phyloP scores from a whole-genome alignment of 1,284 basidiomycete species.

The Trichosporon sp. region DNA sequence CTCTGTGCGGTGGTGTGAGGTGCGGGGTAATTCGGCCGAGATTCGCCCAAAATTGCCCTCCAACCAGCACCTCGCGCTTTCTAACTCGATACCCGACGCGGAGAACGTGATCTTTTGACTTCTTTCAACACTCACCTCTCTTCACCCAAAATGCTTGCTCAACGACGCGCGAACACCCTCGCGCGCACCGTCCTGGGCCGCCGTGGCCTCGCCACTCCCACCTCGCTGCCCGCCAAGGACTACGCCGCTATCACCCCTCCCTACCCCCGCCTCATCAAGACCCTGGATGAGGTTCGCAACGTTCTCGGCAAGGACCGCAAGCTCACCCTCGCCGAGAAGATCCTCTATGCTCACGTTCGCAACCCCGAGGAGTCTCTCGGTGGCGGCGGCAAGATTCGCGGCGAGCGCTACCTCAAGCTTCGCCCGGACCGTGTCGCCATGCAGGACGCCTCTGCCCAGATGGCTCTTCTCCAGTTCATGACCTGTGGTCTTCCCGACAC shows the following conservation, averaged over 20 bases:
- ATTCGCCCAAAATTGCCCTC: slow-evolving; percentile 19
- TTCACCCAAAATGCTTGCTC: slow-evolving; percentile 27
- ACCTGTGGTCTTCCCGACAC: slow-evolving; percentile 85
- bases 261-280: slow-evolving; percentile 74
- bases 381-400: slow-evolving; percentile 70
- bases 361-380: slow-evolving; percentile 73
- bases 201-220: slow-evolving; percentile 52
- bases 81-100: slow-evolving; percentile 14
- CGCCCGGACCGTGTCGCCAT: slow-evolving; percentile 93
- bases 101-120: slow-evolving; percentile 6
- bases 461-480: slow-evolving; percentile 96
- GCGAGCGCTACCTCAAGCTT: slow-evolving; percentile 88
- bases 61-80: slow-evolving; percentile 13
- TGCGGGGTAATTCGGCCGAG: slow-evolving; percentile 19
- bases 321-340: slow-evolving; percentile 94
- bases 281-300: slow-evolving; percentile 71
- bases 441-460: slow-evolving; percentile 98
- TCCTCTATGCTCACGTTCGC: slow-evolving; percentile 89
- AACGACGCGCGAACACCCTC: slow-evolving; percentile 28
- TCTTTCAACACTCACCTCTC: slow-evolving; percentile 15
- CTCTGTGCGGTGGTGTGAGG: neutral
- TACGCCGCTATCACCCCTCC: slow-evolving; percentile 81
- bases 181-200: slow-evolving; percentile 24
- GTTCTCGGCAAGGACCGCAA: slow-evolving; percentile 64
- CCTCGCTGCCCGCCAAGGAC: slow-evolving; percentile 52